Percentiles rank a stretch among this genome's conserved stretches.
Conservation (phyloP, 805 yeast genomes). For the Starmerella bombi region DNA sequence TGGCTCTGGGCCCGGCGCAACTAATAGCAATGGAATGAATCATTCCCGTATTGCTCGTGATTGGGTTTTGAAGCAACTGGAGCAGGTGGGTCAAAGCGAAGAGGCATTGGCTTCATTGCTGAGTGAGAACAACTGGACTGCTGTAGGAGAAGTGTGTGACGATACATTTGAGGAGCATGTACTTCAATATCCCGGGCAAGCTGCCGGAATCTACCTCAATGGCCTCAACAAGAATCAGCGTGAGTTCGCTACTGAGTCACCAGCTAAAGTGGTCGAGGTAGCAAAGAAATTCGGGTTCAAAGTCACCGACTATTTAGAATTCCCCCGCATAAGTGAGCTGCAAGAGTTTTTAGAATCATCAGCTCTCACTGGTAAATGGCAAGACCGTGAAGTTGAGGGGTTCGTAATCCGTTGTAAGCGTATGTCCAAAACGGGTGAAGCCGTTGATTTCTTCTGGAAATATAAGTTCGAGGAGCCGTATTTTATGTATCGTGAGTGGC, state of each 20-base stretch:
- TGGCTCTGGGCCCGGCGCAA: conserved; percentile 55
- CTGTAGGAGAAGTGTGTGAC: conserved; percentile 87
- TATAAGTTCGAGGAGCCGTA: conserved; percentile 94
- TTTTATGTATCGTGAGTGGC: conserved; percentile 72
- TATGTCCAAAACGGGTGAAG: conserved; percentile 2
- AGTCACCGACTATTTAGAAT: conserved; percentile 36
- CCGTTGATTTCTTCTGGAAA: conserved; percentile 63
- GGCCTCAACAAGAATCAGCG: conserved; percentile 67
- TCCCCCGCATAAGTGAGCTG: conserved; percentile 33
- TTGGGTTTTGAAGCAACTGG: conserved; percentile 44
- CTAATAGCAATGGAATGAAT: conserved; percentile 31
- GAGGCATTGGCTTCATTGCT: conserved; percentile 45
- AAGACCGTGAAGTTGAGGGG: conserved; percentile 64
- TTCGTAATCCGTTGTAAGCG: conserved; percentile 67
- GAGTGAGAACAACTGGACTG: conserved; percentile 47
- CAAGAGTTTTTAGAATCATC: conserved; percentile 41
- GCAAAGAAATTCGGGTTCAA: conserved; percentile 57
- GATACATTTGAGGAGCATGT: conserved; percentile 91
- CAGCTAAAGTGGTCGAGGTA: conserved; percentile 46
- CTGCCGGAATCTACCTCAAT: conserved; percentile 76
- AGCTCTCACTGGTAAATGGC: conserved; percentile 35
- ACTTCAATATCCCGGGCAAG: conserved; percentile 49
- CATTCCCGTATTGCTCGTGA: conserved; percentile 66
- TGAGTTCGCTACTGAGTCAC: conserved; percentile 49
- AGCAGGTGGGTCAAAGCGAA: conserved; percentile 29